Percentiles rank a stretch among this genome's conserved stretches.
These are phyloP conservation scores for Teratosphaeria viscida DNA, from an alignment of 2,329 filamentous ascomycete genomes.

Conservation along the genomic window DNA sequence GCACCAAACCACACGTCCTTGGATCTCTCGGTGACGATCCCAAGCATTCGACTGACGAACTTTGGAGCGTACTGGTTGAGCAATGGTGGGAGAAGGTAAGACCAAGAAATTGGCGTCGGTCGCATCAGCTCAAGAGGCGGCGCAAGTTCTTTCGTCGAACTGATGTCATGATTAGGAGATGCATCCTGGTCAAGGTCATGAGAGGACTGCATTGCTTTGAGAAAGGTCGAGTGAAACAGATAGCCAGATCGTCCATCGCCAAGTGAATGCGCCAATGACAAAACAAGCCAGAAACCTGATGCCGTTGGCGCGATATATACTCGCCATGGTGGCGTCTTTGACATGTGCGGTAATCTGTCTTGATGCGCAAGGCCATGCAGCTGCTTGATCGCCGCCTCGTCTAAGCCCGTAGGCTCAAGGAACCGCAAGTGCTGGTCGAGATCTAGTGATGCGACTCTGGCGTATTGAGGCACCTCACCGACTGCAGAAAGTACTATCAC, in stretches of 20 bases:
- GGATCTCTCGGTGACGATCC: constrained; percentile 22
- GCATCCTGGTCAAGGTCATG: background rate
- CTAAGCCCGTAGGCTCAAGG: constrained; percentile 4
- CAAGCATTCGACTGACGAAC: constrained; percentile 24
- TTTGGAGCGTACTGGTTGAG: constrained; percentile 29
- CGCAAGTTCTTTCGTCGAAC: background rate
- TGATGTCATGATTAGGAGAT: background rate
- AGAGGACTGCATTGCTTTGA: constrained; percentile 15
- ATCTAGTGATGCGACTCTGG: constrained; percentile 24
- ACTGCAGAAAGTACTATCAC: constrained; percentile 27
- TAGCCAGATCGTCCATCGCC: constrained; percentile 35
- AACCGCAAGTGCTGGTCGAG: constrained; percentile 32
- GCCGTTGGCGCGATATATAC: constrained; percentile 28
- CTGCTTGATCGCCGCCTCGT: constrained; percentile 12
- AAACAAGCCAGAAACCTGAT: constrained; percentile 21
- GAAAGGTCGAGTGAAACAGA: constrained; percentile 34
- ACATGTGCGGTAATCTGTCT: constrained; percentile 18
- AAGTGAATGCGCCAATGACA: constrained; percentile 35
- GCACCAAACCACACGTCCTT: constrained; percentile 17
- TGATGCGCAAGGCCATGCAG: constrained; percentile 26
- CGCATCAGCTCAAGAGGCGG: background rate
- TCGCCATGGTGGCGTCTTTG: constrained; percentile 32
- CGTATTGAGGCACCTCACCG: constrained; percentile 29
- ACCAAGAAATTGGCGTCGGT: constrained; percentile 32
- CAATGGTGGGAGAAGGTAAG: constrained; percentile 32